Evolutionary conservation across 83 land plant species (phyloP), one percentile per base, ranked within the genome.

Genomic region (Picea abies): DNA sequence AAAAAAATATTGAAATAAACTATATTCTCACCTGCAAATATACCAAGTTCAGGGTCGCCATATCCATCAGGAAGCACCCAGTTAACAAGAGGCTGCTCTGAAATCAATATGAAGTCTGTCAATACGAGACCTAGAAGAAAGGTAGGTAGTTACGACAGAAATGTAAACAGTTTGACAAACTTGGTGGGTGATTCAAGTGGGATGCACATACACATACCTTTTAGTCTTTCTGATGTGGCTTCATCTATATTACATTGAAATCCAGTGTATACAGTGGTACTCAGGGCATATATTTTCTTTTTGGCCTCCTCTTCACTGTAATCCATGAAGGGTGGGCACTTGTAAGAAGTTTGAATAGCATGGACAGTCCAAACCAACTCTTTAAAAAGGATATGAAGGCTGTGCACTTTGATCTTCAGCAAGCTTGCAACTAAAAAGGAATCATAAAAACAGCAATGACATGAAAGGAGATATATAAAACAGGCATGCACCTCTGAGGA

Each of bases 221-320:
- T 91, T 79, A 93, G 88, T 77, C 86, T 93, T 78, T 93, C 93
- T 58, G 95, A 93, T 64, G 92, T 91, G 79, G 90, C 92, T 85
- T 93, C 95, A 60, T 79, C 69, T 1, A 93, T 91, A 1, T 93
- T 93, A 86, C 95, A 93, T 52, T 93, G 95, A 69, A 93, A 93
- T 63, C 95, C 93, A 82, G 95, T 93, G 65, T 93, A 93, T 0
- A 91, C 88, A 3, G 95, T 93, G 68, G 95, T 93, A 37, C 93
- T 91, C 62, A 91, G 90, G 22, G 95, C 93, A 85, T 93, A 93
- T 89, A 93, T 91, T 71, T 93, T 93, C 85, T 93, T 93, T 85
- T 93, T 93, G 17, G 93, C 95, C 80, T 93, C 95, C 82, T 93
- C 95, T 88, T 88, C 91, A 88, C 95, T 93, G 84, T 61, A 78